phyloP scores from a whole-genome alignment of 768 basidiomycete species.

The Termitomyces sp. region DNA sequence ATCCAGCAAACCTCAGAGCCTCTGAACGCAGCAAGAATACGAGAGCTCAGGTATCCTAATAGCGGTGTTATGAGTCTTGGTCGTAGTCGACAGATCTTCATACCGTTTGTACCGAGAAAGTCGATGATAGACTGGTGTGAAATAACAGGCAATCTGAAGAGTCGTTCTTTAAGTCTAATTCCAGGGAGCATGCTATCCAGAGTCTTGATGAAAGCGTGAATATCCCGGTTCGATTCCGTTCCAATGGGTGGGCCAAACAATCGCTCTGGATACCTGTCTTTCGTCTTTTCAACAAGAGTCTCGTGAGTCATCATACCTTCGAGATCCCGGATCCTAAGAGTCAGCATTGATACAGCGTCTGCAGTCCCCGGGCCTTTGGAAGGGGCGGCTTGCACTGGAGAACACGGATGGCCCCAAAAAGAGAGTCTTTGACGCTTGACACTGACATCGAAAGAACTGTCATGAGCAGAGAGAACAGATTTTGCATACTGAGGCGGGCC shows the following conservation, averaged over 20 bases:
- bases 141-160: neutral
- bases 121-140: conserved; percentile 24
- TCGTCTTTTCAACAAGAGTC: neutral
- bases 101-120: conserved; percentile 33
- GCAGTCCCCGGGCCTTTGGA: neutral
- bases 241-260: conserved; percentile 25
- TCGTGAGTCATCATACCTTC: conserved; percentile 22
- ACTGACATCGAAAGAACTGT: conserved; percentile 21
- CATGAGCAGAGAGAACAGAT: neutral
- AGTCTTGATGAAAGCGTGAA: conserved; percentile 28
- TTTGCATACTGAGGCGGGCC: neutral
- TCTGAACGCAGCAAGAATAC: conserved; percentile 38
- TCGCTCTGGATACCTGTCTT: conserved; percentile 25
- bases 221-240: conserved; percentile 29
- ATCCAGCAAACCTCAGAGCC: conserved; percentile 38
- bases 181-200: conserved; percentile 1
- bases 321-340: conserved; percentile 20
- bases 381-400: neutral
- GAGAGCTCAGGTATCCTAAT: conserved; percentile 43
- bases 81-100: neutral
- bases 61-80: neutral
- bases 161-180: neutral
- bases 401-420: conserved; percentile 10
- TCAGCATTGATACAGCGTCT: conserved; percentile 3
- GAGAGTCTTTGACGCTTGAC: conserved; percentile 29